phyloP scores from a whole-genome alignment of 2,329 filamentous ascomycete genomes.

The Aspergillus pseudotamarii region DNA sequence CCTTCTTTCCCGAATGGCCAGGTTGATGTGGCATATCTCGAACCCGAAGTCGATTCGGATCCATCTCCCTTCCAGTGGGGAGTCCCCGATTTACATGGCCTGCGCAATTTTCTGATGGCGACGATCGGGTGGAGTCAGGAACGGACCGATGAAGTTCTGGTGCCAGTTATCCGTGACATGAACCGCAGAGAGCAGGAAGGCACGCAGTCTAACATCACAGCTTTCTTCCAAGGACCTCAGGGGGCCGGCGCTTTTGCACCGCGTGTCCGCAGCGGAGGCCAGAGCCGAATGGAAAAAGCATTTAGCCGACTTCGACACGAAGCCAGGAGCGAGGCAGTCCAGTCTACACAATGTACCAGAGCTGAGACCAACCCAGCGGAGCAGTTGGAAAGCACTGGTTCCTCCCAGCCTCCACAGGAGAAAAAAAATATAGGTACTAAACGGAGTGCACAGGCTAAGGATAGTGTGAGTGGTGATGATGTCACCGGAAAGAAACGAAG shows the following conservation, averaged over 20 bases:
- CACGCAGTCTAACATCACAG: conserved; percentile 95
- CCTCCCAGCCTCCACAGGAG: conserved; percentile 7
- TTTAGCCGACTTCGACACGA: conserved; percentile 67
- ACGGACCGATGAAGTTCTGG: conserved; percentile 89
- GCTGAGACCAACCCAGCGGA: conserved; percentile 6
- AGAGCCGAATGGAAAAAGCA: conserved; percentile 76
- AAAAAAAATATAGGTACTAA: conserved; percentile 22
- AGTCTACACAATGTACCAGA: conserved; percentile 7
- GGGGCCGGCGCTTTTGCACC: conserved; percentile 69
- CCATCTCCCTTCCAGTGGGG: conserved; percentile 90
- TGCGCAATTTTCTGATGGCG: conserved; percentile 81
- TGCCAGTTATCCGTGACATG: conserved; percentile 95
- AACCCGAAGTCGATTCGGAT: conserved; percentile 81
- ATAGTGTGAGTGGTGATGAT: conserved; percentile 15
- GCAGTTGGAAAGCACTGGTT: not conserved
- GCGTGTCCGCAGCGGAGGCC: conserved; percentile 62
- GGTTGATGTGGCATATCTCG: conserved; percentile 80
- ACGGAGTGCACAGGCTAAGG: conserved; percentile 14
- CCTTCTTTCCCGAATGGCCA: conserved; percentile 74
- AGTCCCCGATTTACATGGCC: conserved; percentile 84
- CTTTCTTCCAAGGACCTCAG: conserved; percentile 74
- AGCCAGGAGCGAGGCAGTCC: conserved; percentile 39
- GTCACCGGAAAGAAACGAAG: conserved; percentile 30
- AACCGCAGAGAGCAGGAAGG: conserved; percentile 85
- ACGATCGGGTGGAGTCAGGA: conserved; percentile 94